Conservation (phyloP, 768 basidiomycete species). For the Postia placenta region DNA sequence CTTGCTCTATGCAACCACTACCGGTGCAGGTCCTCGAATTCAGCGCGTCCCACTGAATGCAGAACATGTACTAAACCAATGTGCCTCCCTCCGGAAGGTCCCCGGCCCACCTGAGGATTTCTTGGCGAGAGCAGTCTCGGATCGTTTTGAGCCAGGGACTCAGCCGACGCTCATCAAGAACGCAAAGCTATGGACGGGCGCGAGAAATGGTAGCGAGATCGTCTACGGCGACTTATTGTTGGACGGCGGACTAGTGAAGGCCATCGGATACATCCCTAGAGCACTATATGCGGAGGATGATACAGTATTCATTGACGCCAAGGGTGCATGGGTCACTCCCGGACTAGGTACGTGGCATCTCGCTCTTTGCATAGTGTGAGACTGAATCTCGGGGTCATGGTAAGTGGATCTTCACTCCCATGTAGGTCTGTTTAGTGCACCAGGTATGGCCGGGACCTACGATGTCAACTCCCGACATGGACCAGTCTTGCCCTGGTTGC, state of each 20-base stretch:
- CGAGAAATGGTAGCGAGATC: conserved; percentile 46
- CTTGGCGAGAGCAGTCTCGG: conserved; percentile 34
- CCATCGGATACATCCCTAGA: conserved; percentile 46
- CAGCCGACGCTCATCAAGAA: conserved; percentile 65
- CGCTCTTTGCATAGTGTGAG: conserved; percentile 19
- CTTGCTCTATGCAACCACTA: neutral
- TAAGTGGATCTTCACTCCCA: conserved; percentile 55
- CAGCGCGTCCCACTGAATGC: conserved; percentile 20
- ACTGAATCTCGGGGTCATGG: neutral
- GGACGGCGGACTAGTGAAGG: conserved; percentile 57
- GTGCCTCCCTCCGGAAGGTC: conserved; percentile 21
- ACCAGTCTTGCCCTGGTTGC: conserved; percentile 70
- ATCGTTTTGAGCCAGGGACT: conserved; percentile 63
- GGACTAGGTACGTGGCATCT: conserved; percentile 39
- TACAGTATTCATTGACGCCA: conserved; percentile 50
- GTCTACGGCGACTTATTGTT: conserved; percentile 60
- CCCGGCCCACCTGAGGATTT: conserved; percentile 28
- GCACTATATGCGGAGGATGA: conserved; percentile 31
- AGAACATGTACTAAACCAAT: conserved; percentile 23
- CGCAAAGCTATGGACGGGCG: conserved; percentile 62
- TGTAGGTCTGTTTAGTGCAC: conserved; percentile 64
- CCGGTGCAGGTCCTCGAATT: neutral
- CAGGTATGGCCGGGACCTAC: conserved; percentile 39
- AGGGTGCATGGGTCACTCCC: conserved; percentile 62
- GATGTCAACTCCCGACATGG: conserved; percentile 57